Percentiles rank a stretch among this genome's conserved stretches.
phyloP scores from a whole-genome alignment of 768 basidiomycete species.

The Pisolithus orientalis region DNA sequence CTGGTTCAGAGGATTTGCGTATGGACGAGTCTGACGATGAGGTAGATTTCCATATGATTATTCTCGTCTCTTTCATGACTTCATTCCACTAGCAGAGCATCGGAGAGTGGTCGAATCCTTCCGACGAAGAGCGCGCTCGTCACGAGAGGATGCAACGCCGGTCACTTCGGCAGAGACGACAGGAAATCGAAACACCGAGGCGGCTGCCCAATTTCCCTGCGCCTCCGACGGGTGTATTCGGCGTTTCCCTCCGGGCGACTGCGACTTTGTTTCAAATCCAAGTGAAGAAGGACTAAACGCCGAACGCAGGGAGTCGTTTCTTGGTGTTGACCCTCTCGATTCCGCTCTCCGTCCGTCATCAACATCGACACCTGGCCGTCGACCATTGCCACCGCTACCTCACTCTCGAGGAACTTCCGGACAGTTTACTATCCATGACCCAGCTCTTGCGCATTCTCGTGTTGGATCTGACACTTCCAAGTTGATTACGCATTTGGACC shows the following conservation, averaged over 20 bases:
- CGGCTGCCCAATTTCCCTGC: conserved; percentile 75
- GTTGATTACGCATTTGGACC: conserved; percentile 13
- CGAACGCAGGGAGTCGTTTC: conserved; percentile 34
- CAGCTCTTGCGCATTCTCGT: conserved; percentile 60
- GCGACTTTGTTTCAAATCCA: conserved; percentile 81
- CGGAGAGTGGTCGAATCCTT: conserved; percentile 87
- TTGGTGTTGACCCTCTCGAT: conserved; percentile 36
- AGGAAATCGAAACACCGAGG: conserved; percentile 57
- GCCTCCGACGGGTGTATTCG: conserved; percentile 52
- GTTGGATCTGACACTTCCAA: conserved; percentile 37
- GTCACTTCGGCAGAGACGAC: conserved; percentile 40
- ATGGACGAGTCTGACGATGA: conserved; percentile 61
- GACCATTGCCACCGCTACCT: conserved; percentile 53
- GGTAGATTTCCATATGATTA: conserved; percentile 34
- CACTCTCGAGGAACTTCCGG: conserved; percentile 62
- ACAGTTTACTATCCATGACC: conserved; percentile 56
- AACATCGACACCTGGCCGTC: conserved; percentile 35
- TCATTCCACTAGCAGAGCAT: conserved; percentile 50
- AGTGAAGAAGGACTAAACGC: conserved; percentile 58
- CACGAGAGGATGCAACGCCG: conserved; percentile 61
- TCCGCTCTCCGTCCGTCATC: conserved; percentile 44
- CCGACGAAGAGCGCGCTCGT: conserved; percentile 80
- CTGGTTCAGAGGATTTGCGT: conserved; percentile 70
- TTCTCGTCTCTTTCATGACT: neutral
- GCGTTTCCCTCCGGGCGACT: conserved; percentile 40